Percentiles rank a stretch among this genome's conserved stretches.
phyloP scores from a whole-genome alignment of 805 yeast genomes.

The Ogataea pignaliae region DNA sequence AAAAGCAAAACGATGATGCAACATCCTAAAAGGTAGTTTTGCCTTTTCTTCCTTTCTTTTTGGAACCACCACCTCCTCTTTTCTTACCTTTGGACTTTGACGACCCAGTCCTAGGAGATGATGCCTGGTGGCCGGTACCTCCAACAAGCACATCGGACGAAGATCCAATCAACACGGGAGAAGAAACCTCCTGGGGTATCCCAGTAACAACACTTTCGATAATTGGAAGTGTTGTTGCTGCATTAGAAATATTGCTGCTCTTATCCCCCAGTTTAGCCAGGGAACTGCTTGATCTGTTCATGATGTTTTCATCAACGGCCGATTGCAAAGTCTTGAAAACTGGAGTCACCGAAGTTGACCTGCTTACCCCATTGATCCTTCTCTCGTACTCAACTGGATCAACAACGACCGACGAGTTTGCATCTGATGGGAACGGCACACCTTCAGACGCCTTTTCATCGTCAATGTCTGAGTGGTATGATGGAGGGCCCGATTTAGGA shows the following conservation, averaged over 20 bases:
- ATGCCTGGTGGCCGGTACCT: too few relatives aligned
- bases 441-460: background rate
- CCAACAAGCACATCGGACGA: too few relatives aligned
- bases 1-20: background rate
- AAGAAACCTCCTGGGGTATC: too few relatives aligned
- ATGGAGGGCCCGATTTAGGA: constrained; percentile 28
- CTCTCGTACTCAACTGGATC: constrained; percentile 19
- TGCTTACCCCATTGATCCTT: constrained; percentile 4
- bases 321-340: constrained; percentile 4
- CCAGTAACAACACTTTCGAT: background rate
- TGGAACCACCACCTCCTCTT: background rate
- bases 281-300: background rate
- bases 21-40: background rate
- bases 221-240: background rate
- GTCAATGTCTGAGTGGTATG: constrained; percentile 18
- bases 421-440: background rate
- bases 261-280: background rate
- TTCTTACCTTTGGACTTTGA: background rate
- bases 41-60: background rate
- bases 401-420: constrained; percentile 3
- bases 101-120: too few relatives aligned
- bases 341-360: constrained; percentile 9
- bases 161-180: too few relatives aligned
- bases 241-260: too few relatives aligned
- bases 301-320: background rate